Evolutionary conservation across 257 asterid genomes (phyloP).

Genomic region (Knoxia roxburghii): DNA sequence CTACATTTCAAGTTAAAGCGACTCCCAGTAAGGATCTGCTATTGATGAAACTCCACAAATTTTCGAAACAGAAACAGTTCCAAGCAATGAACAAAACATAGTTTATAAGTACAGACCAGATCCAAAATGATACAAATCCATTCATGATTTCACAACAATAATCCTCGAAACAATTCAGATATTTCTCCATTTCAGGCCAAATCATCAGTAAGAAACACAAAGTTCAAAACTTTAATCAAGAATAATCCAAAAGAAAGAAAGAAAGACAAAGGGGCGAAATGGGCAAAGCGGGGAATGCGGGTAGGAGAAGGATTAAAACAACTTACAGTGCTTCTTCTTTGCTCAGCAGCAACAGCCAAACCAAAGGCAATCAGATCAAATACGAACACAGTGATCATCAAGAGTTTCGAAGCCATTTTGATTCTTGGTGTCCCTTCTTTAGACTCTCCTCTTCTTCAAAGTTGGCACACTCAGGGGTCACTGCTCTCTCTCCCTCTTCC

Average conservation of each 20-base stretch:
- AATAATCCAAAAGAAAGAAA: neutral
- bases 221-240: neutral
- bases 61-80: too few species aligned
- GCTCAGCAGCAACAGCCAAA: constrained; percentile 90
- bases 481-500: constrained; percentile 20
- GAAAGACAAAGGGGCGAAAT: neutral
- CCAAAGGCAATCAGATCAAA: constrained; percentile 79
- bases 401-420: constrained; percentile 74
- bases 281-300: neutral
- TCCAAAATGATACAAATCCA: neutral
- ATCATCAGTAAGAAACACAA: neutral
- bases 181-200: neutral
- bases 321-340: constrained; percentile 72
- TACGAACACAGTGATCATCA: constrained; percentile 44
- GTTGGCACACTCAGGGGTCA: constrained; percentile 10
- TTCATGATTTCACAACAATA: neutral
- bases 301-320: neutral
- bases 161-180: neutral
- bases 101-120: neutral
- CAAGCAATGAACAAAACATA: neutral
- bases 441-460: neutral
- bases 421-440: neutral
- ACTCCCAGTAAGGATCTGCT: neutral
- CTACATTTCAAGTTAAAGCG: neutral
- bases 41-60: neutral